phyloP scores from a whole-genome alignment of 1,139 yeast species.

The Debaryomycetaceae sp. region DNA sequence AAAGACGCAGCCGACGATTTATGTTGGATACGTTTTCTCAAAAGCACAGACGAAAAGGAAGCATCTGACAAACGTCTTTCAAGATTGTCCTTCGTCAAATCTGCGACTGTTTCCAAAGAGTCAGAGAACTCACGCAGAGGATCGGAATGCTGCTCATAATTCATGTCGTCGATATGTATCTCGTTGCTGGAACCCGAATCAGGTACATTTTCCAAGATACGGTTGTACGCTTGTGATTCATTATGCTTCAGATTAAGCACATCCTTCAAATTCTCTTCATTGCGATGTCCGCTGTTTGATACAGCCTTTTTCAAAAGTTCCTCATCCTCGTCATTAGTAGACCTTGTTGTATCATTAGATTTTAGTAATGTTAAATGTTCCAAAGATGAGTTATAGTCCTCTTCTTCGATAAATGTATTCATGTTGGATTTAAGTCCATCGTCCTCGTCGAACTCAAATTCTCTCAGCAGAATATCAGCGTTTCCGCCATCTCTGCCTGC shows the following conservation, averaged over 20 bases:
- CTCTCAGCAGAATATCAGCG: conserved; percentile 11
- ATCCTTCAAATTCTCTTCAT: conserved; percentile 17
- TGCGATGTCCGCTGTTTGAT: conserved; percentile 2
- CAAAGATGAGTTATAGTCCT: conserved; percentile 17
- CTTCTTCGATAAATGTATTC: conserved; percentile 11
- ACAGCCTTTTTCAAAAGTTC: conserved; percentile 2
- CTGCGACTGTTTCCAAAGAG: background rate
- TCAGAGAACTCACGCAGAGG: background rate
- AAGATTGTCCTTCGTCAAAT: background rate
- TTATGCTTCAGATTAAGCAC: conserved; percentile 35
- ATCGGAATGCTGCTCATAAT: background rate
- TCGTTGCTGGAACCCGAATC: background rate
- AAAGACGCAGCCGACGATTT: conserved; percentile 21
- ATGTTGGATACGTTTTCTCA: conserved; percentile 12
- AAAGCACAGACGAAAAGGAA: conserved; percentile 17
- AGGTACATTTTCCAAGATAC: background rate
- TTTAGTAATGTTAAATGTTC: conserved; percentile 21
- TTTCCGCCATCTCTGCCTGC: background rate
- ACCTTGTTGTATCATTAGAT: conserved; percentile 22
- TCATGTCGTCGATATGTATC: background rate
- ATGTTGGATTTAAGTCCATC: conserved; percentile 10
- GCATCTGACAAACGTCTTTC: conserved; percentile 9
- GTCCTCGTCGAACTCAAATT: background rate
- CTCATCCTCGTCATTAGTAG: conserved; percentile 12
- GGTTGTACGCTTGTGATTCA: conserved; percentile 11